phyloP scores from a whole-genome alignment of 768 basidiomycete species.

The Leccinum olivaceopallidum region DNA sequence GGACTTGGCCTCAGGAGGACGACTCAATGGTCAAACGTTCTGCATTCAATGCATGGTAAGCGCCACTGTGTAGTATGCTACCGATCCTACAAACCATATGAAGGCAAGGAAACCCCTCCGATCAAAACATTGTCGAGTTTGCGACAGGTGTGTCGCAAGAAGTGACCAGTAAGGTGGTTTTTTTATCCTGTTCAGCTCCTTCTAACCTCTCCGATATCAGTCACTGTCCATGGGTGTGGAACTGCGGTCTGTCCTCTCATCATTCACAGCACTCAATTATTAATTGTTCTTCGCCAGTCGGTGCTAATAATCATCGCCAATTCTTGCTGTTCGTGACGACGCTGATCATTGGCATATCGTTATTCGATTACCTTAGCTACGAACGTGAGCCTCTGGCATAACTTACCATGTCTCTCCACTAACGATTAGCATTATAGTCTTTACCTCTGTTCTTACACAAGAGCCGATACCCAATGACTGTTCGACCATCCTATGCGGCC shows the following conservation, averaged over 20 bases:
- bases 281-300: slow-evolving; percentile 52
- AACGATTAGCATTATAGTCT: slow-evolving; percentile 43
- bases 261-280: background rate
- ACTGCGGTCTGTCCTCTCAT: slow-evolving; percentile 68
- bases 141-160: slow-evolving; percentile 85
- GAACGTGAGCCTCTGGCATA: slow-evolving; percentile 57
- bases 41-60: slow-evolving; percentile 93
- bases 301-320: slow-evolving; percentile 91
- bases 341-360: slow-evolving; percentile 75
- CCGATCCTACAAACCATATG: background rate
- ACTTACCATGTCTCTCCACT: background rate
- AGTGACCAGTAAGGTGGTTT: slow-evolving; percentile 81
- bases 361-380: slow-evolving; percentile 84
- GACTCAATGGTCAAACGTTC: slow-evolving; percentile 94
- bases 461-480: slow-evolving; percentile 19
- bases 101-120: slow-evolving; percentile 87
- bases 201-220: slow-evolving; percentile 40
- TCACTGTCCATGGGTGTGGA: slow-evolving; percentile 99
- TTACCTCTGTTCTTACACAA: slow-evolving; percentile 40
- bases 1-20: slow-evolving; percentile 82
- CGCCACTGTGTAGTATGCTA: background rate
- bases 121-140: slow-evolving; percentile 93
- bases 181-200: background rate
- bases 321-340: slow-evolving; percentile 91
- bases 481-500: slow-evolving; percentile 54